Conservation (phyloP, 1,284 basidiomycete genomes). For the Moniliophthora roreri region DNA sequence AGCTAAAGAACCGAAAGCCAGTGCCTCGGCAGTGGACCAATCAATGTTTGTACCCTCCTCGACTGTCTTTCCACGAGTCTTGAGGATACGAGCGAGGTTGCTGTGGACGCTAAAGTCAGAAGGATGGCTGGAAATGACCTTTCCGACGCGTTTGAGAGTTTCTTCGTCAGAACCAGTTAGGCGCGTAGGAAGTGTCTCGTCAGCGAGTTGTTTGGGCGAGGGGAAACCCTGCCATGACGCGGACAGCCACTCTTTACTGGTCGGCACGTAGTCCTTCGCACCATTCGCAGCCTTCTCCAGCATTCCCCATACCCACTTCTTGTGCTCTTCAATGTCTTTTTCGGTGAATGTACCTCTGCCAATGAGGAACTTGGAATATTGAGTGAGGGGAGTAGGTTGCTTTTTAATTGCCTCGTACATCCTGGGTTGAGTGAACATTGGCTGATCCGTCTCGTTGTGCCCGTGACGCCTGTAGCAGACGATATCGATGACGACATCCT, state of each 20-base stretch:
- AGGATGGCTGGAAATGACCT: slow-evolving; percentile 85
- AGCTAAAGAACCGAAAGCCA: slow-evolving; percentile 93
- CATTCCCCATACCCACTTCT: slow-evolving; percentile 99
- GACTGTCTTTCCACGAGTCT: slow-evolving; percentile 85
- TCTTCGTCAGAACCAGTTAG: slow-evolving; percentile 82
- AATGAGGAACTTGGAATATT: slow-evolving; percentile 91
- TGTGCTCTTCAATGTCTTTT: slow-evolving; percentile 97
- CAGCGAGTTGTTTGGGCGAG: slow-evolving; percentile 92
- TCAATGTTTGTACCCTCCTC: slow-evolving; percentile 93
- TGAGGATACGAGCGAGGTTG: slow-evolving; percentile 93
- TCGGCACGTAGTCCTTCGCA: slow-evolving; percentile 93
- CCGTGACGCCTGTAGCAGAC: slow-evolving; percentile 99
- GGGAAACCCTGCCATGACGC: slow-evolving; percentile 99
- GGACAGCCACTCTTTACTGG: slow-evolving; percentile 95
- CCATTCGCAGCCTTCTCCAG: slow-evolving; percentile 91
- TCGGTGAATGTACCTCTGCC: slow-evolving; percentile 94
- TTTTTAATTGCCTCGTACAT: slow-evolving; percentile 99
- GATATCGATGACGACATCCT: slow-evolving; percentile 98
- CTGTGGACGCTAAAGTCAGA: slow-evolving; percentile 86
- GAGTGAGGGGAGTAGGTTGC: slow-evolving; percentile 89
- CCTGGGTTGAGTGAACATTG: slow-evolving; percentile 96
- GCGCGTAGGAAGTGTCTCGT: slow-evolving; percentile 87
- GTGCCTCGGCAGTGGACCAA: slow-evolving; percentile 99
- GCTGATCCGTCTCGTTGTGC: slow-evolving; percentile 99
- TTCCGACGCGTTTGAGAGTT: slow-evolving; percentile 85